These are phyloP conservation scores for Eutrema yunnanense DNA, from an alignment of 345 rosid genomes.

Conservation along the genomic window DNA sequence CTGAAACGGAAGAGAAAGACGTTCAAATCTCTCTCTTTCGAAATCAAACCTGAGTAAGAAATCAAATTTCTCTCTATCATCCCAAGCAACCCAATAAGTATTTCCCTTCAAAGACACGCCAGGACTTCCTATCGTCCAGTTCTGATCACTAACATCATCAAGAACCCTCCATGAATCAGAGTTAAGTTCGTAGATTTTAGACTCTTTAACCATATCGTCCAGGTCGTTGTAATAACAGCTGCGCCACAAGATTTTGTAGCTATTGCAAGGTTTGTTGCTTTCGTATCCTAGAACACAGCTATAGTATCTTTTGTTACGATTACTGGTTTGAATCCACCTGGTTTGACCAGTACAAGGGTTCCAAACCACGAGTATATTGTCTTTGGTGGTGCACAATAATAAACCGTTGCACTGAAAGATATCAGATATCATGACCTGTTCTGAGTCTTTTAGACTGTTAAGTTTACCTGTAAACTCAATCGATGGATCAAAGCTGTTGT, in stretches of 20 bases:
- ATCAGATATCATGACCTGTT: neutral
- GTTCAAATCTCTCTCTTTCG: neutral
- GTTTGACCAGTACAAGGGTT: neutral
- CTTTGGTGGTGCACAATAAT: neutral
- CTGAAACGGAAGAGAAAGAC: neutral
- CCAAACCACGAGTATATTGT: neutral
- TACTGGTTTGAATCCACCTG: neutral
- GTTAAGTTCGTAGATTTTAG: neutral
- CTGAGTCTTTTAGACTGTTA: neutral
- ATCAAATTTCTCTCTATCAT: too few relatives aligned
- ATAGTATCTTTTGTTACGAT: neutral
- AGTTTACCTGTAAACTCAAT: neutral
- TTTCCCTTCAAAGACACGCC: neutral
- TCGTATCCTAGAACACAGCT: neutral
- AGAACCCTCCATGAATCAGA: neutral
- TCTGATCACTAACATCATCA: neutral
- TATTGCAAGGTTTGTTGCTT: neutral
- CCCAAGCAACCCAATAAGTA: neutral
- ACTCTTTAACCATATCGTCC: too few relatives aligned
- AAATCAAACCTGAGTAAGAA: neutral
- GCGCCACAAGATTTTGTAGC: neutral
- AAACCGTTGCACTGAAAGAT: neutral
- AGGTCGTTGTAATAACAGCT: too few relatives aligned
- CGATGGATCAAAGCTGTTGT: neutral
- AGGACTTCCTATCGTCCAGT: too few relatives aligned